Evolutionary conservation across 352 stramenopile genomes (phyloP).

Genomic region (Phytopythium litorale): DNA sequence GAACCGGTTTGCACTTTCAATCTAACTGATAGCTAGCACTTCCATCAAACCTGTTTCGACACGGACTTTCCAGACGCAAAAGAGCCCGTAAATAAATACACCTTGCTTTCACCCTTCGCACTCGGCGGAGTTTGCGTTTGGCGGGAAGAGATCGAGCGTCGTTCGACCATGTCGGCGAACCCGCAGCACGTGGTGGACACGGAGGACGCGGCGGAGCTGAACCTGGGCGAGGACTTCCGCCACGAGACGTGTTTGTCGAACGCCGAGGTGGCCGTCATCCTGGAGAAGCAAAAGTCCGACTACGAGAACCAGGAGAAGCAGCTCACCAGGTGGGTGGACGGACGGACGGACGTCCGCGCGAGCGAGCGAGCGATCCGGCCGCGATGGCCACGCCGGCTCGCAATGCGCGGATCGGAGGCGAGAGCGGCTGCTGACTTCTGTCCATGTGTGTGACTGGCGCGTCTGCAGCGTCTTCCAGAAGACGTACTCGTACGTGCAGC

Average conservation of each 20-base stretch:
- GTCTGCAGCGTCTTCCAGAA: slow-evolving; percentile 83
- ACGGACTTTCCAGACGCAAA: no score
- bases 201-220: slow-evolving; percentile 88
- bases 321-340: slow-evolving; percentile 59
- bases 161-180: slow-evolving; percentile 59
- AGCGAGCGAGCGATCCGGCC: background rate
- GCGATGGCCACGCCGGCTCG: no score
- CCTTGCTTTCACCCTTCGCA: no score
- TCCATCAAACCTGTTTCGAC: no score
- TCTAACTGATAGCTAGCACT: no score
- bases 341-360: no score
- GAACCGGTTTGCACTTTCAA: no score
- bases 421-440: background rate
- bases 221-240: slow-evolving; percentile 86
- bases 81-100: no score
- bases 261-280: slow-evolving; percentile 85
- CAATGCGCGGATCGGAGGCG: no score
- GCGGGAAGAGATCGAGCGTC: no score
- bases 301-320: slow-evolving; percentile 91
- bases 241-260: slow-evolving; percentile 89
- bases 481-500: slow-evolving; percentile 90
- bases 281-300: slow-evolving; percentile 89
- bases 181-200: slow-evolving; percentile 87
- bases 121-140: no score
- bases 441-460: background rate